phyloP scores from a whole-genome alignment of 2,329 filamentous ascomycete genomes.

The Colletotrichum sp. region DNA sequence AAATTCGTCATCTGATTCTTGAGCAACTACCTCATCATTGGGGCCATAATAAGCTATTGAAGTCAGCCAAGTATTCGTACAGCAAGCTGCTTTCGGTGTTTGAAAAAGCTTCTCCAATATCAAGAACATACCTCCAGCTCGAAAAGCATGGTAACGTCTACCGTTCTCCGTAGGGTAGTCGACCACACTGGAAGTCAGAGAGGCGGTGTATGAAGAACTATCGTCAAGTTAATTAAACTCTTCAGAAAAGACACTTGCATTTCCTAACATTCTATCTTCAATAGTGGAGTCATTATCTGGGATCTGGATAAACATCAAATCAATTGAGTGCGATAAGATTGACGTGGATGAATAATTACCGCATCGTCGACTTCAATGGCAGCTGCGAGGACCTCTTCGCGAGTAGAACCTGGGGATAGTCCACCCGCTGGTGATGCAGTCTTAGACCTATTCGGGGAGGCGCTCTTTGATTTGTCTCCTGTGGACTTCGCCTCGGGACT shows the following conservation, averaged over 20 bases:
- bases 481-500: not conserved
- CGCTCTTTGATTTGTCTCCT: not conserved
- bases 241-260: not conserved
- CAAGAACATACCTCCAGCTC: not conserved
- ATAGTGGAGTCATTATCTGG: not conserved
- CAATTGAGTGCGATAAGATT: rapidly evolving
- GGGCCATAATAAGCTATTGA: conserved; percentile 32
- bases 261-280: not conserved
- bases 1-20: rapidly evolving
- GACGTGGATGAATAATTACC: not conserved
- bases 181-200: not conserved
- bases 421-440: not conserved
- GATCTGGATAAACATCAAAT: not conserved
- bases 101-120: not conserved
- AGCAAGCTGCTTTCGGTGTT: rapidly evolving
- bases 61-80: not conserved
- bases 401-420: not conserved
- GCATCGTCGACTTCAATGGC: not conserved
- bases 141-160: not conserved
- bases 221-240: rapidly evolving
- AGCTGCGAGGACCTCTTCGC: not conserved
- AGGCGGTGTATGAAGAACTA: not conserved
- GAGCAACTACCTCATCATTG: conserved; percentile 34
- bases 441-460: not conserved
- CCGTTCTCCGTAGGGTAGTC: not conserved